Evolutionary conservation across 768 basidiomycete genomes (phyloP).

Genomic region (Suillus decipiens): DNA sequence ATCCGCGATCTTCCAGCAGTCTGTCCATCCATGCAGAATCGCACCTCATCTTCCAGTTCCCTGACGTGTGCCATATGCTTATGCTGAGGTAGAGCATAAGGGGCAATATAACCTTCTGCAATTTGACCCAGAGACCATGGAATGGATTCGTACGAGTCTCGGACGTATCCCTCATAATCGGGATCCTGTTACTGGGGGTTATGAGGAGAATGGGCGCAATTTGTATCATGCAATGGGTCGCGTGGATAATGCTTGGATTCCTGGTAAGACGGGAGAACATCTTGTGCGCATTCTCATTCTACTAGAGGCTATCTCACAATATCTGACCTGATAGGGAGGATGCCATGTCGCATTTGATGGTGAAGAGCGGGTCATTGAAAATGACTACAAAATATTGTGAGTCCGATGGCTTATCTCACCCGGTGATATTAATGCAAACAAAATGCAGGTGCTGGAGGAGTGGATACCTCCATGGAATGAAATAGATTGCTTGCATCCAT

Average conservation of each 20-base stretch:
- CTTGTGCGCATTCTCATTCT: constrained; percentile 44
- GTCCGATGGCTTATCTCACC: constrained; percentile 14
- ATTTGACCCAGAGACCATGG: constrained; percentile 67
- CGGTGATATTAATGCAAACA: background rate
- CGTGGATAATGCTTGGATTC: constrained; percentile 57
- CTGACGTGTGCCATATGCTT: constrained; percentile 64
- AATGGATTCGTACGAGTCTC: constrained; percentile 63
- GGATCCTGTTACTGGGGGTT: constrained; percentile 69
- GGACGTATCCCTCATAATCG: constrained; percentile 62
- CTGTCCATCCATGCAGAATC: constrained; percentile 86
- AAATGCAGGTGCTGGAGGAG: constrained; percentile 40
- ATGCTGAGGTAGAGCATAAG: constrained; percentile 56
- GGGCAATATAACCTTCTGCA: constrained; percentile 79
- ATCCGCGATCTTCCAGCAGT: constrained; percentile 63
- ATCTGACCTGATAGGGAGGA: constrained; percentile 34
- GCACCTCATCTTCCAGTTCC: constrained; percentile 52
- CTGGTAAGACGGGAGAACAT: constrained; percentile 74
- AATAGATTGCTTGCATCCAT: background rate
- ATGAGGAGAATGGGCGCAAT: constrained; percentile 66
- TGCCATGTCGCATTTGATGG: constrained; percentile 43
- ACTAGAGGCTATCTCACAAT: background rate
- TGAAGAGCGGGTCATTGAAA: constrained; percentile 38
- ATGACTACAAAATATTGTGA: constrained; percentile 47
- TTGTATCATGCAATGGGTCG: constrained; percentile 67
- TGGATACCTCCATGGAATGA: background rate